These are phyloP conservation scores for Massariosphaeria phaeospora DNA, from an alignment of 495 filamentous ascomycete species.

Conservation along the genomic window DNA sequence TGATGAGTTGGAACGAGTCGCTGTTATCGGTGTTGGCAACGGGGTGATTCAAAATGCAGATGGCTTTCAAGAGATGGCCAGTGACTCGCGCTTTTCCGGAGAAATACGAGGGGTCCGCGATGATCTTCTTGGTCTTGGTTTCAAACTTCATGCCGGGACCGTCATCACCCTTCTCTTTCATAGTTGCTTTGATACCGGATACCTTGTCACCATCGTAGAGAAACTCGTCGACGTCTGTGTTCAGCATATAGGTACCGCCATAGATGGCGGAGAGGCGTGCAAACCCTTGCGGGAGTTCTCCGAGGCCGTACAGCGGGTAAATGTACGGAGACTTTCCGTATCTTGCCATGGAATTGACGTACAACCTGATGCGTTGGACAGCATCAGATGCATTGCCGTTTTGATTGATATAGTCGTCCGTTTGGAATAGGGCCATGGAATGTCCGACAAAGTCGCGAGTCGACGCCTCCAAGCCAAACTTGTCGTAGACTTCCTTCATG, in stretches of 20 bases:
- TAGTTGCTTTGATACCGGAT: conserved; percentile 91
- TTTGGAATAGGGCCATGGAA: conserved; percentile 92
- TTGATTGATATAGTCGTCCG: conserved; percentile 76
- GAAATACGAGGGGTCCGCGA: conserved; percentile 97
- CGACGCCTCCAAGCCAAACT: conserved; percentile 85
- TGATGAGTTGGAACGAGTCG: conserved; percentile 94
- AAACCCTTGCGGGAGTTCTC: conserved; percentile 97
- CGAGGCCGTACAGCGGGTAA: conserved; percentile 95
- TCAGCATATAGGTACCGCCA: conserved; percentile 98
- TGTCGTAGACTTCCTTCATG: conserved; percentile 97
- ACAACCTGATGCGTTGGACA: conserved; percentile 87
- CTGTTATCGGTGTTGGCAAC: conserved; percentile 76
- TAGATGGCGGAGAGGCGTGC: conserved; percentile 96
- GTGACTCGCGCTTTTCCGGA: conserved; percentile 77
- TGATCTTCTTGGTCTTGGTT: conserved; percentile 91
- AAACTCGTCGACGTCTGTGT: conserved; percentile 87
- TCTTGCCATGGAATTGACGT: conserved; percentile 95
- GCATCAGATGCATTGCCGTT: conserved; percentile 74
- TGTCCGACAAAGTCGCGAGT: conserved; percentile 97
- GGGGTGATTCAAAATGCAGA: conserved; percentile 97
- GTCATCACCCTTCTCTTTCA: conserved; percentile 73
- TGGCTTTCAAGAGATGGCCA: conserved; percentile 88
- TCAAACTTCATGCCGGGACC: conserved; percentile 85
- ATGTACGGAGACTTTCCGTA: conserved; percentile 99
- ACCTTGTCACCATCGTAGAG: conserved; percentile 78